phyloP scores from a whole-genome alignment of 768 basidiomycete species.

The Amanita polypyramis region DNA sequence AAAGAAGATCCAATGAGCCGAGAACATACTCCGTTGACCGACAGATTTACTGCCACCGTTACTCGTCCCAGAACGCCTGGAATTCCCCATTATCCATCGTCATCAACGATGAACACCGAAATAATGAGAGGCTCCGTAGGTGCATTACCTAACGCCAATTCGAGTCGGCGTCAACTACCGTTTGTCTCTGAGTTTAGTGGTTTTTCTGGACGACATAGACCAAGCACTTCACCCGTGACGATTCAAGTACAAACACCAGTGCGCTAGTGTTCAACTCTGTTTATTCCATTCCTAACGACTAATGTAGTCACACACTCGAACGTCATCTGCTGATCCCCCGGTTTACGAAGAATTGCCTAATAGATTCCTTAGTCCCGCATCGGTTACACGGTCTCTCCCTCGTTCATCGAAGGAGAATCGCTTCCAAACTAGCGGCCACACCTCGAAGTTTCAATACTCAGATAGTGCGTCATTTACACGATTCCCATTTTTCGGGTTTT shows the following conservation, averaged over 20 bases:
- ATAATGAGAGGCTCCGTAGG: background rate
- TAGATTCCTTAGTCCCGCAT: constrained; percentile 3
- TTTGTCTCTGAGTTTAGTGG: background rate
- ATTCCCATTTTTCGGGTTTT: background rate
- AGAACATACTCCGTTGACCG: constrained; percentile 17
- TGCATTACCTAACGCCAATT: background rate
- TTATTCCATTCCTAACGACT: background rate
- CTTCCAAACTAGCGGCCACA: background rate
- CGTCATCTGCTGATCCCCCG: background rate
- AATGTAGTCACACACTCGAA: background rate
- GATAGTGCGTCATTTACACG: background rate
- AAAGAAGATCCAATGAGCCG: constrained; percentile 28
- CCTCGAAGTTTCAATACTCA: background rate
- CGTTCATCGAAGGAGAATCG: background rate
- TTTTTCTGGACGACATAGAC: background rate
- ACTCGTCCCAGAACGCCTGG: background rate
- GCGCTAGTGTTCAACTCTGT: background rate
- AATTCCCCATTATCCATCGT: constrained; percentile 1
- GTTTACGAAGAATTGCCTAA: background rate
- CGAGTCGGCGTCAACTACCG: background rate
- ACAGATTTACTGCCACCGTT: constrained; percentile 5
- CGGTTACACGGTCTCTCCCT: background rate
- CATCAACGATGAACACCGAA: constrained; percentile 2
- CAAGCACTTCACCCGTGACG: constrained; percentile 2
- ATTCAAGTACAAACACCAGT: constrained; percentile 6